Percentiles rank a stretch among this genome's conserved stretches.
Evolutionary conservation across 306 rosid genomes (phyloP).

Genomic region (Cucurbita maxima): DNA sequence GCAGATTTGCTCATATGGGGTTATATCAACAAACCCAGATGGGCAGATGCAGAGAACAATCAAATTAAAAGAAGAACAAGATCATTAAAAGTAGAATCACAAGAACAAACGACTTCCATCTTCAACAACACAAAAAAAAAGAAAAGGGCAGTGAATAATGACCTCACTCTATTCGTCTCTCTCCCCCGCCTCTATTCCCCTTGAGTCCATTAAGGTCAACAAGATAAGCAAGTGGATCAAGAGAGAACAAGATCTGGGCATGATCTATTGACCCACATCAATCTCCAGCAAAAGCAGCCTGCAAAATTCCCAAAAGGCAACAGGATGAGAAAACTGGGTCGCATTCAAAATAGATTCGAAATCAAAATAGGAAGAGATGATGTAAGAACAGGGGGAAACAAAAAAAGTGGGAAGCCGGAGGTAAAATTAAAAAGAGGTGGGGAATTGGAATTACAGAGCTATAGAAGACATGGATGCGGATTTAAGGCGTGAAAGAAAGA

Average conservation of each 20-base stretch:
- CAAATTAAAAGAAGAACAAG: slow-evolving; percentile 9
- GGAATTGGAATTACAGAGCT: neutral
- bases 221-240: slow-evolving; percentile 31
- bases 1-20: slow-evolving; percentile 11
- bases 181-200: slow-evolving; percentile 10
- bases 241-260: slow-evolving; percentile 54
- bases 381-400: neutral
- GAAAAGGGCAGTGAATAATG: slow-evolving; percentile 11
- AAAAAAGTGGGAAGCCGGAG: neutral
- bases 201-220: slow-evolving; percentile 9
- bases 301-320: slow-evolving; percentile 18
- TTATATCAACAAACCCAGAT: slow-evolving; percentile 15
- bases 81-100: neutral
- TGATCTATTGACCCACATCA: slow-evolving; percentile 46
- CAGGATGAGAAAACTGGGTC: slow-evolving; percentile 5
- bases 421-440: neutral
- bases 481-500: slow-evolving; percentile 11
- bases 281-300: slow-evolving; percentile 19
- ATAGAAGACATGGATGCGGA: neutral
- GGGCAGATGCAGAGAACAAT: slow-evolving; percentile 10
- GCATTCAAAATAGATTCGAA: slow-evolving; percentile 17
- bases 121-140: slow-evolving; percentile 18
- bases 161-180: slow-evolving; percentile 24
- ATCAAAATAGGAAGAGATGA: neutral
- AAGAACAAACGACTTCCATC: slow-evolving; percentile 22